Conservation (phyloP, 2,329 filamentous ascomycete species). For the Fonsecaea pedrosoi region DNA sequence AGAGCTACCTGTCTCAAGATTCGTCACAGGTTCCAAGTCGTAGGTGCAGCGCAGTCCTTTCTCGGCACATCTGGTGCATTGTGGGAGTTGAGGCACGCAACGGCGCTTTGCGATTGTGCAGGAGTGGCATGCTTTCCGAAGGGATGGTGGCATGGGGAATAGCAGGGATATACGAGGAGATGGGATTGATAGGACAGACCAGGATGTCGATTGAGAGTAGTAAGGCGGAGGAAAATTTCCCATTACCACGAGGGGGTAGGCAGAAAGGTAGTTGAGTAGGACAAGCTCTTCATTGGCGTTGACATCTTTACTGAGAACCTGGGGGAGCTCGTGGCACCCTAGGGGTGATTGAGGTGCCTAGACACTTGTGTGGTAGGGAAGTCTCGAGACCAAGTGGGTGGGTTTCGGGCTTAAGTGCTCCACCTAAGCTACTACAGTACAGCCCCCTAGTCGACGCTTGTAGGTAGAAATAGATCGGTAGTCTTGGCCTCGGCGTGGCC, state of each 20-base stretch:
- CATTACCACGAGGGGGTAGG: no score
- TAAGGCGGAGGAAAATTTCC: neutral
- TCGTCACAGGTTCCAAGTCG: constrained; percentile 38
- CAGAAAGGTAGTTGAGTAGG: no score
- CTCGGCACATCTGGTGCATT: constrained; percentile 61
- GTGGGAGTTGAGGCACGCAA: constrained; percentile 60
- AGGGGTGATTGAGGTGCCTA: neutral
- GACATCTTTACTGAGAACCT: no score
- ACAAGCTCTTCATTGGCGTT: no score
- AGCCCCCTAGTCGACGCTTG: no score
- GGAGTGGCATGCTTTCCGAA: constrained; percentile 63
- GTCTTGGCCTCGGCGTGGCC: no score
- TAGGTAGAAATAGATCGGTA: no score
- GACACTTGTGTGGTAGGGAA: neutral
- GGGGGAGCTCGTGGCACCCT: no score
- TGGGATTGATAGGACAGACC: neutral
- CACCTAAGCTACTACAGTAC: neutral
- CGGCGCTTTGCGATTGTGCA: constrained; percentile 65
- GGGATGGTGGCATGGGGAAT: constrained; percentile 25
- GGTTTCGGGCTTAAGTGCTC: neutral
- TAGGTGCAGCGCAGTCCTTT: constrained; percentile 59
- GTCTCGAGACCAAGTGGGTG: no score
- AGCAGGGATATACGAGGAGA: neutral
- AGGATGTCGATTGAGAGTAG: neutral
- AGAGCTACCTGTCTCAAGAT: neutral